phyloP scores from a whole-genome alignment of 768 basidiomycete species.

The Pulveroboletus ravenelii region DNA sequence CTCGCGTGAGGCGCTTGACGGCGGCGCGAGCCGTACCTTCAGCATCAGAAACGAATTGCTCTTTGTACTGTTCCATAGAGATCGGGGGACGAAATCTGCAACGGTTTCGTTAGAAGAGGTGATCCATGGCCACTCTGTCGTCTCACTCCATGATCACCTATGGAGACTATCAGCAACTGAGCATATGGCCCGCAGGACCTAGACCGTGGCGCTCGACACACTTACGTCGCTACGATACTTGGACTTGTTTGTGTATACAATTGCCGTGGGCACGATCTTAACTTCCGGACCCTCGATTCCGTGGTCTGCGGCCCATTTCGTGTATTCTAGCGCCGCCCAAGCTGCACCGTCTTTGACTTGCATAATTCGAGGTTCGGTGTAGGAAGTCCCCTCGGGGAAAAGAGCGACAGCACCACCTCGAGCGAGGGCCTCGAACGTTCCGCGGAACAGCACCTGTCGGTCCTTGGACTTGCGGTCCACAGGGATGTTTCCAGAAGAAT shows the following conservation, averaged over 20 bases:
- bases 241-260: conserved; percentile 93
- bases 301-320: conserved; percentile 66
- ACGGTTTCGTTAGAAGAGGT: conserved; percentile 9
- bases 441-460: conserved; percentile 79
- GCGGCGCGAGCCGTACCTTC: conserved; percentile 72
- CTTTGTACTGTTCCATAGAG: conserved; percentile 63
- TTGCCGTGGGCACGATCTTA: conserved; percentile 74
- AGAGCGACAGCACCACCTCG: conserved; percentile 82
- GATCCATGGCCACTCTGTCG: neutral
- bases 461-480: conserved; percentile 95
- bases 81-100: conserved; percentile 82
- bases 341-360: conserved; percentile 91
- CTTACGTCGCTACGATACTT: conserved; percentile 90
- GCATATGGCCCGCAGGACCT: neutral
- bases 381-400: conserved; percentile 91
- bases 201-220: conserved; percentile 28
- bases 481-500: conserved; percentile 93
- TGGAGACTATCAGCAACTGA: conserved; percentile 13
- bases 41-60: conserved; percentile 66
- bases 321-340: conserved; percentile 93
- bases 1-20: conserved; percentile 80
- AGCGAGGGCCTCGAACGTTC: conserved; percentile 82
- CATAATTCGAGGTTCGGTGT: conserved; percentile 91
- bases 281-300: conserved; percentile 43
- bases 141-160: conserved; percentile 74